Evolutionary conservation across 768 basidiomycete genomes (phyloP).

Genomic region (Coprinopsis strossmayeri): DNA sequence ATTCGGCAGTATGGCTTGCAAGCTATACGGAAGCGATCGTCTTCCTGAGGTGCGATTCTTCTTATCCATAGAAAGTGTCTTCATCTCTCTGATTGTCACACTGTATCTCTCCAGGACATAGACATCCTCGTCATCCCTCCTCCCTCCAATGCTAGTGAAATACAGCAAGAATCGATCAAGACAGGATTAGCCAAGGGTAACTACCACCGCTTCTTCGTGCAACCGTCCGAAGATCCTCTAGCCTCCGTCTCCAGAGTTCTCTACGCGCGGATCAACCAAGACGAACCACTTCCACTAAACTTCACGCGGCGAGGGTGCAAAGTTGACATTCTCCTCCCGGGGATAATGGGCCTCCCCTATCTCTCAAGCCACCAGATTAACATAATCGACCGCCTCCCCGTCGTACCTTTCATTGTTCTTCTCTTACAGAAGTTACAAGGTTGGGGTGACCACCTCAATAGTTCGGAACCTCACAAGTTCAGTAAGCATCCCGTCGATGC

Average conservation of each 20-base stretch:
- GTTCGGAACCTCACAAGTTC: neutral
- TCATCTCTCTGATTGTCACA: neutral
- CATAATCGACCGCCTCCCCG: neutral
- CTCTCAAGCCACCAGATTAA: neutral
- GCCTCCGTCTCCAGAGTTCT: slow-evolving; percentile 2
- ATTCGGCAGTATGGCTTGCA: slow-evolving; percentile 33
- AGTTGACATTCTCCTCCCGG: slow-evolving; percentile 9
- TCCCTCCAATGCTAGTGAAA: no score
- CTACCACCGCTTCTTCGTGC: no score
- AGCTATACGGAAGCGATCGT: slow-evolving; percentile 29
- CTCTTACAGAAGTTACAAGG: neutral
- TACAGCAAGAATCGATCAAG: no score
- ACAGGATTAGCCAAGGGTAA: no score
- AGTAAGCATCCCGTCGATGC: slow-evolving; percentile 1
- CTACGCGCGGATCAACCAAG: neutral
- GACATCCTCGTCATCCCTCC: neutral
- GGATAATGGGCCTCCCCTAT: neutral
- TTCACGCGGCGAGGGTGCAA: slow-evolving; percentile 4
- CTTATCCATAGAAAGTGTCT: no score
- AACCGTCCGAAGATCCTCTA: slow-evolving; percentile 1
- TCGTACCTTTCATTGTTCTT: neutral
- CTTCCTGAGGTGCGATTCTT: slow-evolving; percentile 26
- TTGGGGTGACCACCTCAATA: neutral
- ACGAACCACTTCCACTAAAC: no score
- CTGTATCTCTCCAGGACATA: neutral